phyloP scores from a whole-genome alignment of 179 eudicot genomes.

The Silene noctiflora region DNA sequence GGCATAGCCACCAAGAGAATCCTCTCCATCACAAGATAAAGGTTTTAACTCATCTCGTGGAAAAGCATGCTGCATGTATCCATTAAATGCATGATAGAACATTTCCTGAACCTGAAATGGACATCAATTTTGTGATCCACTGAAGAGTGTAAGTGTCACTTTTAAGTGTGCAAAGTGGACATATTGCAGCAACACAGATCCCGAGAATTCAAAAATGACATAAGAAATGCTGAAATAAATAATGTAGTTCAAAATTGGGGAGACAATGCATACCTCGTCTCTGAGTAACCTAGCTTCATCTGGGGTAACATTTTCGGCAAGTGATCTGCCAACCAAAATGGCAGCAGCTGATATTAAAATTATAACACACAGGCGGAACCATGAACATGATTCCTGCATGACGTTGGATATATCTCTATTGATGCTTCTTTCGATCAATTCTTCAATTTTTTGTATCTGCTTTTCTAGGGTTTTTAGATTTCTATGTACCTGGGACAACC shows the following conservation, averaged over 20 bases:
- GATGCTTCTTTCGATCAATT: too few species aligned
- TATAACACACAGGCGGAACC: slow-evolving; percentile 10
- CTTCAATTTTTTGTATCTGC: too few species aligned
- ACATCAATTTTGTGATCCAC: slow-evolving; percentile 1
- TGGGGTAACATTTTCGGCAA: slow-evolving; percentile 62
- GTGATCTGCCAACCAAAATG: slow-evolving; percentile 30
- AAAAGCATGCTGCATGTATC: slow-evolving; percentile 95
- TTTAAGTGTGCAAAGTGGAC: too few species aligned
- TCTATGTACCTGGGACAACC: too few species aligned
- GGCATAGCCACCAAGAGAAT: slow-evolving; percentile 97
- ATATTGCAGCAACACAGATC: too few species aligned
- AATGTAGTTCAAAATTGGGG: neutral
- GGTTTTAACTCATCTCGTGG: slow-evolving; percentile 94
- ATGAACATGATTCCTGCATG: too few species aligned
- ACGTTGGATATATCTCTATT: too few species aligned
- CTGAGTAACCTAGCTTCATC: slow-evolving; percentile 78
- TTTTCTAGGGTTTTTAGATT: too few species aligned
- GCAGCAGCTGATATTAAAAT: slow-evolving; percentile 15
- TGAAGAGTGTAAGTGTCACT: too few species aligned
- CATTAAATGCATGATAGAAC: slow-evolving; percentile 97
- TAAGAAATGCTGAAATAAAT: too few species aligned
- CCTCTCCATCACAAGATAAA: slow-evolving; percentile 87
- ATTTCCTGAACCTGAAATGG: slow-evolving; percentile 69
- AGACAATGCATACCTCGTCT: slow-evolving; percentile 76
- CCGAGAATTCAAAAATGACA: too few species aligned